Evolutionary conservation across 805 yeast species (phyloP).

Genomic region (Lachancea thermotolerans): DNA sequence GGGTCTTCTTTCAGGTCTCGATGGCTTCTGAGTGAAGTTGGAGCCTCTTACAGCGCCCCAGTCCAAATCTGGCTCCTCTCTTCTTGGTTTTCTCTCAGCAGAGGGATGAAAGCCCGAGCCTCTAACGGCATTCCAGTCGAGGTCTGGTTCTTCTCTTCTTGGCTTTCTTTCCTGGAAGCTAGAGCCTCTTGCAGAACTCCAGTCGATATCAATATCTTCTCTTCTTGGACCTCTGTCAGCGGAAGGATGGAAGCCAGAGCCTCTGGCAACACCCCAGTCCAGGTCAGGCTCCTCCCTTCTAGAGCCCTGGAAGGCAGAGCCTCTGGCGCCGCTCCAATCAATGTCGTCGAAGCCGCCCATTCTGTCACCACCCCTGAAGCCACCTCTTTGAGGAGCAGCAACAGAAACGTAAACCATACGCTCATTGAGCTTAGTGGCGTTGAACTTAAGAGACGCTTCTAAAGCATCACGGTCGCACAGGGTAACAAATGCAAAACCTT

Average conservation of each 20-base stretch:
- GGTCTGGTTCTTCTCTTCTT: conserved; percentile 35
- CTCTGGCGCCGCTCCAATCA: conserved; percentile 41
- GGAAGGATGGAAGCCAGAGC: conserved; percentile 23
- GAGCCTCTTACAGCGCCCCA: conserved; percentile 38
- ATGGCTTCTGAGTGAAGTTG: conserved; percentile 12
- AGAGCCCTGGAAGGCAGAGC: conserved; percentile 28
- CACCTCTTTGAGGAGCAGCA: conserved; percentile 57
- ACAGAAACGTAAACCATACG: conserved; percentile 71
- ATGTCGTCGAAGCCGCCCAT: conserved; percentile 24
- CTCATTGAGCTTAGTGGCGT: conserved; percentile 63
- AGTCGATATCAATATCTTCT: conserved; percentile 55
- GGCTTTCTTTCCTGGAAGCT: conserved; percentile 23
- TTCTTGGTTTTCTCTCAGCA: conserved; percentile 26
- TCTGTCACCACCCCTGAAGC: conserved; percentile 35
- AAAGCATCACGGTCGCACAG: conserved; percentile 72
- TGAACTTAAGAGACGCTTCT: conserved; percentile 61
- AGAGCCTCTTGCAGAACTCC: conserved; percentile 43
- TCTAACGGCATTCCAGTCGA: conserved; percentile 37
- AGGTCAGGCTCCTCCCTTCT: conserved; percentile 30
- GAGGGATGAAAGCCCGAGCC: conserved; percentile 32
- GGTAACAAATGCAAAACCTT: conserved; percentile 86
- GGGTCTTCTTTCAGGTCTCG: conserved; percentile 23
- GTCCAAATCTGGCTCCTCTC: conserved; percentile 40
- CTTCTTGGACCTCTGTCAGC: conserved; percentile 28
- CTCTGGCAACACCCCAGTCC: conserved; percentile 27